Percentiles rank a stretch among this genome's conserved stretches.
These are phyloP conservation scores for Verticillium dahliae DNA, from an alignment of 2,329 filamentous ascomycete species.

Conservation along the genomic window DNA sequence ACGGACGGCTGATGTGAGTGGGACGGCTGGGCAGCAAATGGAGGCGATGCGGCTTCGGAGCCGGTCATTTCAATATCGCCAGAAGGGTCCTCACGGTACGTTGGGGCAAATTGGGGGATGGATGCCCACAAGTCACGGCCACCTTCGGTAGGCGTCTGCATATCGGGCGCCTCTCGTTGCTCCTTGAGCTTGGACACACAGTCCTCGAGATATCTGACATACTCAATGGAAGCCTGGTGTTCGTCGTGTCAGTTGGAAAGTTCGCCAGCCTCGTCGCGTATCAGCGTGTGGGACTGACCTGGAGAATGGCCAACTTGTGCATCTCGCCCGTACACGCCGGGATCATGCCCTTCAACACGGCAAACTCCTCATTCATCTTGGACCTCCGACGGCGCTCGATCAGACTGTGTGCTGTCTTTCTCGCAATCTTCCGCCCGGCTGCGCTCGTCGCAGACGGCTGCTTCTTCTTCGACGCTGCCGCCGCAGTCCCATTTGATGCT, in stretches of 20 bases:
- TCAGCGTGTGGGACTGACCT: slow-evolving; percentile 48
- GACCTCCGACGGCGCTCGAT: slow-evolving; percentile 85
- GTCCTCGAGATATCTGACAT: slow-evolving; percentile 87
- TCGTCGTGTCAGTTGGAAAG: not conserved
- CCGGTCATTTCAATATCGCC: slow-evolving; percentile 58
- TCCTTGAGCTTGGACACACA: slow-evolving; percentile 77
- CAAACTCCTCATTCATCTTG: slow-evolving; percentile 99
- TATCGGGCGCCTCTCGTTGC: slow-evolving; percentile 27
- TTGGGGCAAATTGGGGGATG: slow-evolving; percentile 17
- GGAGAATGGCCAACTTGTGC: slow-evolving; percentile 94
- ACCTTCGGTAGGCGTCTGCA: not conserved
- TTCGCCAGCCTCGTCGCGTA: not conserved
- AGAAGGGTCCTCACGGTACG: slow-evolving; percentile 30
- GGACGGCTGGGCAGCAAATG: slow-evolving; percentile 25
- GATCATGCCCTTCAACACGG: slow-evolving; percentile 87
- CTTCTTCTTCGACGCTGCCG: slow-evolving; percentile 57
- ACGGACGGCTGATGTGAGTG: slow-evolving; percentile 37
- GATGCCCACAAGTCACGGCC: slow-evolving; percentile 18
- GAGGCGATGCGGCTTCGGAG: slow-evolving; percentile 42
- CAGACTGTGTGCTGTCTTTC: slow-evolving; percentile 92
- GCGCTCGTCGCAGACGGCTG: slow-evolving; percentile 69
- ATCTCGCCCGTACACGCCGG: slow-evolving; percentile 95
- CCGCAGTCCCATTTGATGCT: slow-evolving; percentile 7
- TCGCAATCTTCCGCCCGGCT: slow-evolving; percentile 86
- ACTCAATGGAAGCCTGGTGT: slow-evolving; percentile 83